Conservation (phyloP, 371 early-diverging fungal genomes). For the Sporodiniella umbellata region DNA sequence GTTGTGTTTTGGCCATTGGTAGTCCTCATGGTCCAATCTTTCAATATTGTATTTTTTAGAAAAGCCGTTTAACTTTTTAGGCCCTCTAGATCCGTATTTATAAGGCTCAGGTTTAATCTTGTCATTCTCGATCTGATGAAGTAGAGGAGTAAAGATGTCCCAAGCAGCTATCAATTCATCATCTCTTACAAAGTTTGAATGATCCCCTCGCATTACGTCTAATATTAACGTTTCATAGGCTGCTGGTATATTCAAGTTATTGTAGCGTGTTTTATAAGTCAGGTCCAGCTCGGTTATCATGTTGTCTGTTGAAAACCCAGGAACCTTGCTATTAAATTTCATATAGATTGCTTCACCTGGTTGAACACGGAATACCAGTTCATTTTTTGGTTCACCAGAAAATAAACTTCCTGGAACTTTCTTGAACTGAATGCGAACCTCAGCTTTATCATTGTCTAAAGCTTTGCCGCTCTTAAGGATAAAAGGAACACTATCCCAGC, state of each 20-base stretch:
- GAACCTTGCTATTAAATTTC: slow-evolving; percentile 93
- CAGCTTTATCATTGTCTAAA: slow-evolving; percentile 83
- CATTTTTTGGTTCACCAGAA: slow-evolving; percentile 76
- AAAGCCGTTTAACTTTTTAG: slow-evolving; percentile 69
- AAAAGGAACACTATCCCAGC: slow-evolving; percentile 96
- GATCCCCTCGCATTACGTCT: slow-evolving; percentile 87
- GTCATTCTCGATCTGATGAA: slow-evolving; percentile 80
- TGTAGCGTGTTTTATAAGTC: slow-evolving; percentile 83
- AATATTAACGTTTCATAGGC: slow-evolving; percentile 93
- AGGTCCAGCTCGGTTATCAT: slow-evolving; percentile 90
- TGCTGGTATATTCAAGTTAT: slow-evolving; percentile 86
- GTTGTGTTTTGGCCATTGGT: slow-evolving; percentile 21
- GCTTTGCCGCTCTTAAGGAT: slow-evolving; percentile 96
- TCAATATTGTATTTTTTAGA: slow-evolving; percentile 60
- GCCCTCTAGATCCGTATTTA: slow-evolving; percentile 86
- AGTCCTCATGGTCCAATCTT: slow-evolving; percentile 12
- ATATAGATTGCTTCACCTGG: slow-evolving; percentile 94
- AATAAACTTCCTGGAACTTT: slow-evolving; percentile 82
- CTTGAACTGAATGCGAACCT: slow-evolving; percentile 93
- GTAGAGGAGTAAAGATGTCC: slow-evolving; percentile 94
- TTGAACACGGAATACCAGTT: slow-evolving; percentile 92
- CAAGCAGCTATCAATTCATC: slow-evolving; percentile 96
- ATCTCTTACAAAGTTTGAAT: slow-evolving; percentile 94
- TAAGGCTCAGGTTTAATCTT: slow-evolving; percentile 76
- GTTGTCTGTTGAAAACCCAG: slow-evolving; percentile 65